These are phyloP conservation scores for Lichtheimia ornata DNA, from an alignment of 371 early-diverging fungal genomes.

Conservation along the genomic window DNA sequence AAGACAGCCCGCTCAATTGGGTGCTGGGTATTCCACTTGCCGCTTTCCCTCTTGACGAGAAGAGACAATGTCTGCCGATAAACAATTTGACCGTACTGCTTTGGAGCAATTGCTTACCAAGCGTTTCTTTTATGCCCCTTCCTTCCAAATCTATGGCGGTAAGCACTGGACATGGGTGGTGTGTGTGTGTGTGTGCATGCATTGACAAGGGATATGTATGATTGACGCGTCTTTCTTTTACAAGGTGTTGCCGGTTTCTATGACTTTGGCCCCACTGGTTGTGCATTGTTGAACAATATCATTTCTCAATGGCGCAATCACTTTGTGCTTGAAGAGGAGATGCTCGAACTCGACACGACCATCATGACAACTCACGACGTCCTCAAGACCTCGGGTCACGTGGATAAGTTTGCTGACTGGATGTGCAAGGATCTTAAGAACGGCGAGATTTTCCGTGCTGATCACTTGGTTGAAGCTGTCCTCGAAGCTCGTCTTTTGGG, in stretches of 20 bases:
- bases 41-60: not conserved
- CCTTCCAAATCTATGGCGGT: conserved; percentile 95
- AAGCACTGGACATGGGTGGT: conserved; percentile 11
- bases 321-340: conserved; percentile 98
- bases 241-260: conserved; percentile 96
- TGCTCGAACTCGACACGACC: conserved; percentile 98
- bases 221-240: not conserved
- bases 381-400: conserved; percentile 99
- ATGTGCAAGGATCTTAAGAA: conserved; percentile 95
- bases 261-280: conserved; percentile 98
- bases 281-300: conserved; percentile 96
- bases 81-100: conserved; percentile 60
- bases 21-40: not conserved
- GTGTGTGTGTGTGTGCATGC: not conserved
- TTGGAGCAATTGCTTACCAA: conserved; percentile 79
- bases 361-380: conserved; percentile 98
- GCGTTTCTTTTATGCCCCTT: conserved; percentile 97
- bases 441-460: conserved; percentile 98
- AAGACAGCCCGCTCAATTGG: not conserved
- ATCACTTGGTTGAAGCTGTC: conserved; percentile 97
- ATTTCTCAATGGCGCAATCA: conserved; percentile 92
- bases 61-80: conserved; percentile 18
- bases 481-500: conserved; percentile 87
- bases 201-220: not conserved
- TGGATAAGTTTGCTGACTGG: conserved; percentile 99